Evolutionary conservation across 1,284 basidiomycete genomes (phyloP).

Genomic region (Fomitopsis palustris): DNA sequence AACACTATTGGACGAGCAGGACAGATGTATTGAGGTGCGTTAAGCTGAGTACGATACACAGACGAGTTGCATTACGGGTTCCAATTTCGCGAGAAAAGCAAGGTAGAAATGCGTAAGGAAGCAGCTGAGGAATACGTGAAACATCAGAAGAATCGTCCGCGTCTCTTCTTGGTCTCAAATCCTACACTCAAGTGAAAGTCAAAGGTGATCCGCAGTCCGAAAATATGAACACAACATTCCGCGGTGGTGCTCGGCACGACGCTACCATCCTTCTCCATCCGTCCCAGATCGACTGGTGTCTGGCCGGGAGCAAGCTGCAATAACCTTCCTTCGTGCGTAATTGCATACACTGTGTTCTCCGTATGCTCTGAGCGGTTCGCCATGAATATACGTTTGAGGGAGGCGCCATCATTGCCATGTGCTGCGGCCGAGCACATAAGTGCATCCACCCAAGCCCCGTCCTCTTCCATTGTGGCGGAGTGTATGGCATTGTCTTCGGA

Average conservation of each 20-base stretch:
- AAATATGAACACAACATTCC: background rate
- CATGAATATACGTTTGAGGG: background rate
- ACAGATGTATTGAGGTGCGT: too few species aligned
- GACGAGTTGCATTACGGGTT: too few species aligned
- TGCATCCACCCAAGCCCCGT: background rate
- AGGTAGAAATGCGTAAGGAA: background rate
- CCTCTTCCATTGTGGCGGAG: background rate
- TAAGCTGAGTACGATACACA: too few species aligned
- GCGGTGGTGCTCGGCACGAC: background rate
- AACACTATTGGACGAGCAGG: too few species aligned
- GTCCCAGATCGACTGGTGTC: background rate
- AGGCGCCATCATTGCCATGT: background rate
- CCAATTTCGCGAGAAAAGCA: too few species aligned
- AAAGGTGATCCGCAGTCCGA: background rate
- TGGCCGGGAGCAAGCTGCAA: background rate
- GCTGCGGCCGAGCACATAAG: background rate
- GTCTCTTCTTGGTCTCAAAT: background rate
- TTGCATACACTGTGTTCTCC: background rate
- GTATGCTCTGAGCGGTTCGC: background rate
- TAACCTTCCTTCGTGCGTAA: background rate
- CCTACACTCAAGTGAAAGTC: background rate
- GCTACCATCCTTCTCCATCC: background rate
- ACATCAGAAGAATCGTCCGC: background rate
- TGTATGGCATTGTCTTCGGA: background rate
- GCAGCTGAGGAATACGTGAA: background rate